These are phyloP conservation scores for Chaetomium strumarium DNA, from an alignment of 2,329 filamentous ascomycete species.

Conservation along the genomic window DNA sequence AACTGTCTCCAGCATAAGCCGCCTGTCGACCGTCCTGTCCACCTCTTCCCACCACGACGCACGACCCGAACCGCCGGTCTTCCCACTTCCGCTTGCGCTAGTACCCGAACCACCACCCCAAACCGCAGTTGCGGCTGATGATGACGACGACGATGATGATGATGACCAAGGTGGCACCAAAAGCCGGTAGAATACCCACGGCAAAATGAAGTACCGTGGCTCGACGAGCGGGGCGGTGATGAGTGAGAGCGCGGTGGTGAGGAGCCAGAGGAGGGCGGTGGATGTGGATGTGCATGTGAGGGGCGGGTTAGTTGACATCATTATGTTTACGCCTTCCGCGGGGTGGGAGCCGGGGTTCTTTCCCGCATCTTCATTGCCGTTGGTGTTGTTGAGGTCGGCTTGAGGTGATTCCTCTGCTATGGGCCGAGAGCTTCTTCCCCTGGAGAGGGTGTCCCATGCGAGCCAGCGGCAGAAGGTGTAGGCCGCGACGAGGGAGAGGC, in stretches of 20 bases:
- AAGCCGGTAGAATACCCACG: constrained; percentile 89
- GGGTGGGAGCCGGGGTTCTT: not conserved
- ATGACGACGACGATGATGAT: not conserved
- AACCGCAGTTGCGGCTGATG: too few relatives aligned
- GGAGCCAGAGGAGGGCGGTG: constrained; percentile 52
- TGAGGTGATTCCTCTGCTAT: not conserved
- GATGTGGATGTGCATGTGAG: constrained; percentile 38
- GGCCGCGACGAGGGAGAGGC: constrained; percentile 60
- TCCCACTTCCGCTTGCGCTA: too few relatives aligned
- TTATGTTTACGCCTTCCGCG: too few relatives aligned
- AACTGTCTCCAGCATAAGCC: constrained; percentile 53
- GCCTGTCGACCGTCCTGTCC: constrained; percentile 36
- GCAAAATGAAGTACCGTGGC: constrained; percentile 91
- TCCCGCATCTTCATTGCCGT: not conserved
- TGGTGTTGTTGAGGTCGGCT: not conserved
- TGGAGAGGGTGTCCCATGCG: constrained; percentile 42
- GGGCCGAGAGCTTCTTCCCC: not conserved
- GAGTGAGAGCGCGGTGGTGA: constrained; percentile 70
- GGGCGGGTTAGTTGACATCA: constrained; percentile 17
- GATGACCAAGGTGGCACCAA: constrained; percentile 55
- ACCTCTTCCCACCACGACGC: constrained; percentile 9
- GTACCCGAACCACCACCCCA: not conserved
- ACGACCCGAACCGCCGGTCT: too few relatives aligned
- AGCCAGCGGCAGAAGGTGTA: constrained; percentile 69
- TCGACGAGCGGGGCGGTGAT: constrained; percentile 89